Evolutionary conservation across 805 yeast genomes (phyloP).

Genomic region (Saturnispora bothae): DNA sequence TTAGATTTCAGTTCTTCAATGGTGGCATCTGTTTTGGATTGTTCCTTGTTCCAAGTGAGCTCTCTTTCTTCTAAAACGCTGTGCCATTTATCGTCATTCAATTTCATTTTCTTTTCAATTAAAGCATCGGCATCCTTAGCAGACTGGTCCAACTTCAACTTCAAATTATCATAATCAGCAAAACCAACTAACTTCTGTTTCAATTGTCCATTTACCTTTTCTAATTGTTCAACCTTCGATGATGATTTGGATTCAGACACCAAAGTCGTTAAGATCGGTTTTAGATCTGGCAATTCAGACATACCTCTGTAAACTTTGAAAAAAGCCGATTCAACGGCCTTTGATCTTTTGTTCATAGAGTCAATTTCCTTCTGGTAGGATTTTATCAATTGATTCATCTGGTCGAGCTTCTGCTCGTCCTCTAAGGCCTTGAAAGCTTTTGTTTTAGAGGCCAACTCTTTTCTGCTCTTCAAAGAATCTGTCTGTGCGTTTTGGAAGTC

Average conservation of each 20-base stretch:
- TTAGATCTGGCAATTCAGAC: constrained; percentile 91
- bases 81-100: constrained; percentile 65
- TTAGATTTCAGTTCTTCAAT: constrained; percentile 41
- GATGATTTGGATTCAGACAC: constrained; percentile 43
- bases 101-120: constrained; percentile 42
- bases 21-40: constrained; percentile 41
- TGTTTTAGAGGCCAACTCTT: constrained; percentile 72
- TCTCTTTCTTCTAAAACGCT: constrained; percentile 66
- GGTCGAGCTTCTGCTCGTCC: constrained; percentile 55
- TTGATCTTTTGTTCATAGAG: constrained; percentile 63
- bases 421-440: constrained; percentile 69
- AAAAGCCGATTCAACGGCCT: constrained; percentile 61
- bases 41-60: constrained; percentile 53
- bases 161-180: constrained; percentile 74
- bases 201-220: constrained; percentile 38
- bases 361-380: constrained; percentile 86
- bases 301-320: constrained; percentile 64
- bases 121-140: constrained; percentile 54
- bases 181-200: constrained; percentile 50
- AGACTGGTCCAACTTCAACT: constrained; percentile 45
- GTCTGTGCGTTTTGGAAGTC: constrained; percentile 64
- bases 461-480: constrained; percentile 57
- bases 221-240: constrained; percentile 38
- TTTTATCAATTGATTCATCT: constrained; percentile 57
- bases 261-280: constrained; percentile 63